Base-by-base conservation (phyloP, 192 early-diverging fungal species). In the Coemansia brasiliensis region DNA sequence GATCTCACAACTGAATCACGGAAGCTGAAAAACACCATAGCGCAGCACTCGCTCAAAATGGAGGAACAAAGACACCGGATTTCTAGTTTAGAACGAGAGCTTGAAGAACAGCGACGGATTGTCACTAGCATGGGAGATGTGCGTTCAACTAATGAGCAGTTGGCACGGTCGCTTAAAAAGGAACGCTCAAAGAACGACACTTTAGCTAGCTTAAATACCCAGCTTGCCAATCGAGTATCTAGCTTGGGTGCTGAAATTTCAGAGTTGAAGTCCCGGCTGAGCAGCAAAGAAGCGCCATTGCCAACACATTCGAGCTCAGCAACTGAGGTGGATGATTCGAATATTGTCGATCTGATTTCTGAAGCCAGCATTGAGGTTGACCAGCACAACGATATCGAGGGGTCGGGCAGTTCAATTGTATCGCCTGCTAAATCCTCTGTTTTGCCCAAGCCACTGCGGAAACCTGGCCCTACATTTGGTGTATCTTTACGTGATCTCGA, bases 51-150 rank as follows among this genome's bases (percentile, higher is more conserved):
- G 7, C 49, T 54, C 11, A 32, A 62, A 38, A 40, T 59, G 16
- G 76, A 79, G 29, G 52, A 40, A 5, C 53, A 65, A 11, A 6
- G 51, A n/a, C 22, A 9, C 12, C 37, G 45, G 2, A 56, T 57
- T 15, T 39, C 39, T 3, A 42, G 42, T 9, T 56, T 67, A 4
- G 39, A 43, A 3, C 45, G 50, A 0, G 62, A 72, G 57, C 46
- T 72, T 22, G 48, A 43, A 3, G 76, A 79, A 50, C 76, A 79
- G 45, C 67, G 53, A 6, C 58, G 66, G 4, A 59, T 79, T 5
- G 69, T 72, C 2, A 42, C 27, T 15, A 53, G 42, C 16, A 65
- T 79, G 76, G 69, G 66, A 16, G 59, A 69, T 41, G 66, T 79
- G 42, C 76, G 65, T 11, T 39, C 61, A 10, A 52, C 62, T 27